Evolutionary conservation across 495 filamentous ascomycete genomes (phyloP).

Genomic region (Jackrogersella multiformis): DNA sequence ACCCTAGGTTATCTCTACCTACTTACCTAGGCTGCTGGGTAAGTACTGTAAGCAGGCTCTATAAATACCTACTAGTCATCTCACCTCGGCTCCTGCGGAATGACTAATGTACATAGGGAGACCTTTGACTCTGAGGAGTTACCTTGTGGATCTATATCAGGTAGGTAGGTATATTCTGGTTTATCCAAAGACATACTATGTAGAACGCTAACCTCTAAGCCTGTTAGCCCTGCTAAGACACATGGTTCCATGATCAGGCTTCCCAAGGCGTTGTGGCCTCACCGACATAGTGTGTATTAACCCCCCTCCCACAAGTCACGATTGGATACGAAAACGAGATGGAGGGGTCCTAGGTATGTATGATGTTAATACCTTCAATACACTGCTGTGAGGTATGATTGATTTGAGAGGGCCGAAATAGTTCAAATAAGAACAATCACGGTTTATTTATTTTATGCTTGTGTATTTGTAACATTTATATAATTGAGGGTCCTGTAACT

Average conservation of each 20-base stretch:
- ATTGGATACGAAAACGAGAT: conserved; percentile 28
- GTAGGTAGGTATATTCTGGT: neutral
- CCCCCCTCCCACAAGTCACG: neutral
- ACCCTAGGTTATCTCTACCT: too few relatives aligned
- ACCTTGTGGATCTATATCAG: neutral
- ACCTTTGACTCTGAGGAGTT: too few relatives aligned
- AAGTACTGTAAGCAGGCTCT: too few relatives aligned
- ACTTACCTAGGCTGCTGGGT: too few relatives aligned
- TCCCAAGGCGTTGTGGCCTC: conserved; percentile 13
- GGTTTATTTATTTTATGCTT: neutral
- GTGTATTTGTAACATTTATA: neutral
- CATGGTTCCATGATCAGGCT: conserved; percentile 34
- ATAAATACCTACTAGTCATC: too few relatives aligned
- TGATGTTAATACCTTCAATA: conserved; percentile 5
- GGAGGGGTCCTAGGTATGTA: conserved; percentile 9
- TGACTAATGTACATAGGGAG: too few relatives aligned
- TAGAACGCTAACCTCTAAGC: too few relatives aligned
- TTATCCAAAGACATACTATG: too few relatives aligned
- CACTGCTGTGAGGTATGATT: neutral
- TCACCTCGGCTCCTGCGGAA: neutral
- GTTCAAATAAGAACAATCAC: neutral
- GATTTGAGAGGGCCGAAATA: neutral
- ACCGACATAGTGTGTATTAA: conserved; percentile 41
- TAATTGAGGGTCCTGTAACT: neutral
- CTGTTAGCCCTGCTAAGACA: conserved; percentile 22